phyloP scores from a whole-genome alignment of 192 early-diverging fungal species.

The Anaeromyces robustus region DNA sequence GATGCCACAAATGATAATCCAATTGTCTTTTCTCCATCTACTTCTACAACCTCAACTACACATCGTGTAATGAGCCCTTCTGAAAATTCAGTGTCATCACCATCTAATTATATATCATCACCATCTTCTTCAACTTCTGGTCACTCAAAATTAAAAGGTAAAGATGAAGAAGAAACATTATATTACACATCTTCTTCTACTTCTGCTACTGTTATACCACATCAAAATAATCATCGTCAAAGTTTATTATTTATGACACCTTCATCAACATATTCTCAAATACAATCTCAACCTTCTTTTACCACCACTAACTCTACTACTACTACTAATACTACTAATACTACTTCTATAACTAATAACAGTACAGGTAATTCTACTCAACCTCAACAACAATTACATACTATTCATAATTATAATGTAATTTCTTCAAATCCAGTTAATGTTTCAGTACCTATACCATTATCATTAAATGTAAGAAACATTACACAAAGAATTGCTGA shows the following conservation, averaged over 20 bases:
- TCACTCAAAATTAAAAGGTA: neutral
- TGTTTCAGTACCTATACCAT: neutral
- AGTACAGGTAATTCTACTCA: too few species aligned
- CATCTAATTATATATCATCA: neutral
- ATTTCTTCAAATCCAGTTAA: neutral
- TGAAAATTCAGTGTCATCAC: too few species aligned
- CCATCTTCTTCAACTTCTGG: neutral
- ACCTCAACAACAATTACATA: too few species aligned
- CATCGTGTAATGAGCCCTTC: neutral
- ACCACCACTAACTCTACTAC: too few species aligned
- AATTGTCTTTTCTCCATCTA: neutral
- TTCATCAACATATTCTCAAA: neutral
- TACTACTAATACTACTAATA: too few species aligned
- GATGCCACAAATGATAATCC: too few species aligned
- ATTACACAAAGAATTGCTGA: neutral
- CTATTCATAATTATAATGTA: too few species aligned
- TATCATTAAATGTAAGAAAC: neutral
- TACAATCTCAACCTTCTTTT: too few species aligned
- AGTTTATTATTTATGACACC: neutral
- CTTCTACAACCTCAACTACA: neutral
- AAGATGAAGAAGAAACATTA: neutral
- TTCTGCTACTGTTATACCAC: too few species aligned
- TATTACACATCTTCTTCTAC: too few species aligned
- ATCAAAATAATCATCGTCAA: neutral
- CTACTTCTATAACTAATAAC: neutral